These are phyloP conservation scores for Sonneratia caseolaris DNA, from an alignment of 345 rosid genomes.

Conservation along the genomic window DNA sequence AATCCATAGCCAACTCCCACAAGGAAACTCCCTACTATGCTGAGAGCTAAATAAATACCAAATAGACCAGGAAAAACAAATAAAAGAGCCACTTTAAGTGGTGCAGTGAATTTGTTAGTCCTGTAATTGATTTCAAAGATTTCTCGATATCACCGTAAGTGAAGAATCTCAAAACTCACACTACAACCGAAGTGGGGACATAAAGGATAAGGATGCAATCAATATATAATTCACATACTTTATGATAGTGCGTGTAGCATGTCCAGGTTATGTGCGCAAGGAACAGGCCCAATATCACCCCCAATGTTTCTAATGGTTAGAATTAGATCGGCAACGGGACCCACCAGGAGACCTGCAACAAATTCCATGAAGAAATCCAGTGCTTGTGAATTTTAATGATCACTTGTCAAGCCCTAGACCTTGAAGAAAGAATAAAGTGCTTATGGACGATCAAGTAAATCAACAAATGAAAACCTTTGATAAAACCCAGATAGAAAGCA, in stretches of 20 bases:
- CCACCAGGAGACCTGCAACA: constrained; percentile 53
- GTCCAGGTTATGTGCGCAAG: constrained; percentile 75
- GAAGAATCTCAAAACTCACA: not conserved
- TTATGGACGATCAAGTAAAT: not conserved
- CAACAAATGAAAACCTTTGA: constrained; percentile 41
- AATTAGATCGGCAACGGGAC: constrained; percentile 66
- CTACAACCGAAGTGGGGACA: too few relatives aligned
- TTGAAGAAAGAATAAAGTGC: not conserved
- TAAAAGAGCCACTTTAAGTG: constrained; percentile 53
- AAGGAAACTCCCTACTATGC: constrained; percentile 53
- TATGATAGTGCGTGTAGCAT: constrained; percentile 39
- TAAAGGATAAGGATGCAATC: too few relatives aligned
- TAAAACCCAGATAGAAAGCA: constrained; percentile 64
- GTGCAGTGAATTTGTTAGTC: constrained; percentile 44
- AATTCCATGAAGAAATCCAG: not conserved
- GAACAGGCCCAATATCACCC: constrained; percentile 54
- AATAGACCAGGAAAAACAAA: constrained; percentile 54
- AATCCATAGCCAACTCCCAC: constrained; percentile 76
- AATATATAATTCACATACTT: constrained; percentile 25
- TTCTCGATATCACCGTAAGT: not conserved
- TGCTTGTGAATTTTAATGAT: too few relatives aligned
- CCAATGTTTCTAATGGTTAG: constrained; percentile 57
- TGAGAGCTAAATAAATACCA: constrained; percentile 62
- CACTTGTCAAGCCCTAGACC: not conserved
- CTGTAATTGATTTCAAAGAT: constrained; percentile 23